phyloP scores from a whole-genome alignment of 345 rosid species.

The Adansonia digitata region DNA sequence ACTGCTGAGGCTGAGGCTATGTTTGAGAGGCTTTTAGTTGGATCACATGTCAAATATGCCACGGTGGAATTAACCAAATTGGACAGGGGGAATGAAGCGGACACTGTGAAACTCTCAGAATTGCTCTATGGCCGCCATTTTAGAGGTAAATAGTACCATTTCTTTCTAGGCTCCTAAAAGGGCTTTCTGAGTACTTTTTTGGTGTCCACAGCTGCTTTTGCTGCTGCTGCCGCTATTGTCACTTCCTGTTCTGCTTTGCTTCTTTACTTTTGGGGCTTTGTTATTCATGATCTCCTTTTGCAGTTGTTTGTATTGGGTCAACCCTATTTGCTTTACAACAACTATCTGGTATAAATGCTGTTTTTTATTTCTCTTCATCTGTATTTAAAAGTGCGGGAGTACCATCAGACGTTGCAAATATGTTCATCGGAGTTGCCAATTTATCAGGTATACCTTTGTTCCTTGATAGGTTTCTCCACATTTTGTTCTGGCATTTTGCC shows the following conservation, averaged over 20 bases:
- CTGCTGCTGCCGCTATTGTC: background rate
- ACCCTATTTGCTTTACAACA: conserved; percentile 99
- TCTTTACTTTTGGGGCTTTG: conserved; percentile 41
- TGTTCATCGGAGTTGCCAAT: conserved; percentile 75
- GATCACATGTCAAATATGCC: conserved; percentile 68
- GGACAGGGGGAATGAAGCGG: conserved; percentile 65
- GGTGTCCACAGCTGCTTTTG: conserved; percentile 6
- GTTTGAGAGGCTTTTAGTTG: conserved; percentile 82
- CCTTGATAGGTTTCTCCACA: background rate
- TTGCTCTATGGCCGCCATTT: conserved; percentile 72
- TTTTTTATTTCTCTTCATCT: conserved; percentile 96
- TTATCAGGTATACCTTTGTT: conserved; percentile 48
- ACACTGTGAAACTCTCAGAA: conserved; percentile 62
- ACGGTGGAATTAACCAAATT: conserved; percentile 68
- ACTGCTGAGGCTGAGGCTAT: conserved; percentile 76
- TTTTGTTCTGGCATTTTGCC: conserved; percentile 6
- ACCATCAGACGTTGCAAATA: conserved; percentile 72
- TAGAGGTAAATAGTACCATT: conserved; percentile 52
- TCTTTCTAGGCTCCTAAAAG: background rate
- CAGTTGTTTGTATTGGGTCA: conserved; percentile 99
- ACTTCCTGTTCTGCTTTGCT: conserved; percentile 7
- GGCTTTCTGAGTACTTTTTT: conserved; percentile 9
- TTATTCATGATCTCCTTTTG: conserved; percentile 84
- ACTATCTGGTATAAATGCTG: conserved; percentile 99
- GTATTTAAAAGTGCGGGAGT: conserved; percentile 96